Conservation (phyloP, 192 early-diverging fungal species). For the Tieghemiomyces parasiticus region DNA sequence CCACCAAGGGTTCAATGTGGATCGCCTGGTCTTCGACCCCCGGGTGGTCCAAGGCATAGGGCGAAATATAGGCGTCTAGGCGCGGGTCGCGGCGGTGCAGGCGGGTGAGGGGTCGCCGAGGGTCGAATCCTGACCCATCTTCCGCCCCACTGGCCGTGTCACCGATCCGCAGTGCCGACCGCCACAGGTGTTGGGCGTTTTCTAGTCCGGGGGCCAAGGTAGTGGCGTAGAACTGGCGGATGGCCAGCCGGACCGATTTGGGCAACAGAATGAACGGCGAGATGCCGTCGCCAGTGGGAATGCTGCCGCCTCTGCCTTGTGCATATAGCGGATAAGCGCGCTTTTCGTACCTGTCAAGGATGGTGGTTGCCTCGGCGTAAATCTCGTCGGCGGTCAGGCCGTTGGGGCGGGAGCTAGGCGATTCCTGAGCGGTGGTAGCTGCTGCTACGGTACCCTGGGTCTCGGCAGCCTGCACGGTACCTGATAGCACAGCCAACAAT, state of each 20-base stretch:
- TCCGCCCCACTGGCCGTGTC: background rate
- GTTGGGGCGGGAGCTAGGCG: too few species aligned
- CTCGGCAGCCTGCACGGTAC: too few species aligned
- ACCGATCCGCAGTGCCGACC: background rate
- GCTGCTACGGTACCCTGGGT: too few species aligned
- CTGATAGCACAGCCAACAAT: too few species aligned
- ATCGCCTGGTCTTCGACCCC: background rate
- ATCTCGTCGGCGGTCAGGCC: too few species aligned
- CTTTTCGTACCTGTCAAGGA: background rate
- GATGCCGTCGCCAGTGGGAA: too few species aligned
- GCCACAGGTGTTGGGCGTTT: background rate
- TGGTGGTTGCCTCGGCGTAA: slow-evolving; percentile 1
- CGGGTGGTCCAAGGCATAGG: background rate
- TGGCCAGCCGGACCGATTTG: background rate
- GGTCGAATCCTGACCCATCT: too few species aligned
- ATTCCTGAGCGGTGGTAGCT: too few species aligned
- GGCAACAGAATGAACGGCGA: background rate
- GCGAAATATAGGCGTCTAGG: slow-evolving; percentile 2
- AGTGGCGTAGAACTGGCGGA: background rate
- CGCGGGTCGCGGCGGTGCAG: background rate
- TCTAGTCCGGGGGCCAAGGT: background rate
- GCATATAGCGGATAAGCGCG: background rate
- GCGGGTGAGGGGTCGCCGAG: background rate
- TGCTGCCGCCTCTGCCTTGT: background rate
- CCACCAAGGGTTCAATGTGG: background rate